Percentiles rank a stretch among this genome's conserved stretches.
Evolutionary conservation across 768 basidiomycete genomes (phyloP).

Genomic region (Russula sp.): DNA sequence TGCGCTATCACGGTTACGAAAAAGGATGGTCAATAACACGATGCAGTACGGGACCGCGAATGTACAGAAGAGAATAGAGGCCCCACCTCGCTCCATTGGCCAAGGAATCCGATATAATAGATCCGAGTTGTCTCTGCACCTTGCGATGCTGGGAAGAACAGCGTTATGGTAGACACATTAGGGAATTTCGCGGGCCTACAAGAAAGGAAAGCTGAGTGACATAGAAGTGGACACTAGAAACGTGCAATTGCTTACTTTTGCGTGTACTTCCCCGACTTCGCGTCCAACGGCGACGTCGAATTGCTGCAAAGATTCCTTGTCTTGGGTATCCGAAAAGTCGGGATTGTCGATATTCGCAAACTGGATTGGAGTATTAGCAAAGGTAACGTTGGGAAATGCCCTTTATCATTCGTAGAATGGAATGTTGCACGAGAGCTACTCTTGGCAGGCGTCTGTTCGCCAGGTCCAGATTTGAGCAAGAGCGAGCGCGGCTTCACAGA

Average conservation of each 20-base stretch:
- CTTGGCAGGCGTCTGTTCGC: slow-evolving; percentile 71
- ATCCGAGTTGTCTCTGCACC: slow-evolving; percentile 74
- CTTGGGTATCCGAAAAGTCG: slow-evolving; percentile 74
- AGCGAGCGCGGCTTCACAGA: slow-evolving; percentile 81
- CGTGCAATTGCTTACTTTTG: slow-evolving; percentile 56
- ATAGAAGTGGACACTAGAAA: not conserved
- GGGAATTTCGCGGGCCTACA: slow-evolving; percentile 81
- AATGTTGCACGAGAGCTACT: slow-evolving; percentile 57
- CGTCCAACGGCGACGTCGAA: slow-evolving; percentile 65
- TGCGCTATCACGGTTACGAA: slow-evolving; percentile 49
- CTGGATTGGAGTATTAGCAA: slow-evolving; percentile 40
- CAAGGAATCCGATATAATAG: slow-evolving; percentile 84
- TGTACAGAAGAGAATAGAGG: not conserved
- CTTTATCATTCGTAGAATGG: not conserved
- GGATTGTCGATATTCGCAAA: slow-evolving; percentile 73
- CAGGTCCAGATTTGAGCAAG: slow-evolving; percentile 81
- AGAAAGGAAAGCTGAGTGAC: not conserved
- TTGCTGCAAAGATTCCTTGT: slow-evolving; percentile 65
- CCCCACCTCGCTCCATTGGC: slow-evolving; percentile 74
- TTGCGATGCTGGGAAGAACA: slow-evolving; percentile 78
- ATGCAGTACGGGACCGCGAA: not conserved
- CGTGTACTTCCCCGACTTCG: slow-evolving; percentile 81
- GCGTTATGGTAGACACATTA: slow-evolving; percentile 72
- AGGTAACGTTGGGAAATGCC: not conserved
- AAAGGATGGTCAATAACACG: slow-evolving; percentile 1